A percentile compares a stretch with the other conserved stretches of the same genome.
phyloP scores from a whole-genome alignment of 208 protist genomes.

The Jaenimonas drosophilae region DNA sequence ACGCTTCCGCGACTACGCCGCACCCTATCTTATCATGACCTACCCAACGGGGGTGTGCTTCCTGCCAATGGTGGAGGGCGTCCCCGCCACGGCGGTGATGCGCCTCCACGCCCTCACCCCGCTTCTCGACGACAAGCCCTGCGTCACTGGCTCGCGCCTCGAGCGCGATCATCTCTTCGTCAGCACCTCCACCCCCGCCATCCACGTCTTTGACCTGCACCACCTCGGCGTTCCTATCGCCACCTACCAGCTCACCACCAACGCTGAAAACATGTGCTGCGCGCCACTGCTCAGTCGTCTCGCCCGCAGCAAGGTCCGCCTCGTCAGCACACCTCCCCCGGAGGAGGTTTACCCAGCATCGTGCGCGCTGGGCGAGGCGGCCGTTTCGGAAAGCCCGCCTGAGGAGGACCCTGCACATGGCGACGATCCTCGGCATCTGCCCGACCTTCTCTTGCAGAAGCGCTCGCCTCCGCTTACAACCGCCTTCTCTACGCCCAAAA shows the following conservation, averaged over 20 bases:
- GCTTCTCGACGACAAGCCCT: slow-evolving; percentile 10
- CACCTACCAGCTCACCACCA: slow-evolving; percentile 10
- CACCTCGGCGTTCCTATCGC: slow-evolving; percentile 5
- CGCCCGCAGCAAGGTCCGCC: too few species aligned
- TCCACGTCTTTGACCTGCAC: slow-evolving; percentile 15
- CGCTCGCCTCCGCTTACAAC: too few species aligned
- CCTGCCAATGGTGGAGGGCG: slow-evolving; percentile 11
- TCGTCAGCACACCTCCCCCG: too few species aligned
- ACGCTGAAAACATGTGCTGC: too few species aligned
- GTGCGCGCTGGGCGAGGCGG: too few species aligned
- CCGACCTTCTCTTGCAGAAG: too few species aligned
- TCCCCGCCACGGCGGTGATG: slow-evolving; percentile 7
- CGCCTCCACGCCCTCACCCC: slow-evolving; percentile 9
- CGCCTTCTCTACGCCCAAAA: too few species aligned
- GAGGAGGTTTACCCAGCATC: too few species aligned
- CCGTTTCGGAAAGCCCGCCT: too few species aligned
- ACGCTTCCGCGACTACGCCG: slow-evolving; percentile 18
- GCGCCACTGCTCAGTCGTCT: too few species aligned
- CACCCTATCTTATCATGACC: slow-evolving; percentile 21
- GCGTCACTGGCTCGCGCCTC: slow-evolving; percentile 3
- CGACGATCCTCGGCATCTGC: too few species aligned
- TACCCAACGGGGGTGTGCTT: slow-evolving; percentile 14
- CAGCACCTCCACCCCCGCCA: slow-evolving; percentile 9
- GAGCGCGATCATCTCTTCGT: slow-evolving; percentile 11
- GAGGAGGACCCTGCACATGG: too few species aligned